phyloP scores from a whole-genome alignment of 176 grass and related monocot genomes.

The Triticum monococcum region DNA sequence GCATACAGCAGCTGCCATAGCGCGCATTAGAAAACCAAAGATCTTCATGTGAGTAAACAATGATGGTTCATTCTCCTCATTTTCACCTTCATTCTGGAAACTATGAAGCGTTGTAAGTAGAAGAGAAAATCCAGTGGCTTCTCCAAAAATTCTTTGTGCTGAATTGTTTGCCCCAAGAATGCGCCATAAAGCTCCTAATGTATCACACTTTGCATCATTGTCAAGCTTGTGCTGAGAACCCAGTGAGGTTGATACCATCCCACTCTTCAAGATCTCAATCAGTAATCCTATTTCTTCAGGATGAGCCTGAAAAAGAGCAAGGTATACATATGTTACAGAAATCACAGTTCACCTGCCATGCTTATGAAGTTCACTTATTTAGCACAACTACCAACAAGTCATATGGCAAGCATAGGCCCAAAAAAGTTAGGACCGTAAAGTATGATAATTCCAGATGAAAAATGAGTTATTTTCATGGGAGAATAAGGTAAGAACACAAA shows the following conservation, averaged over 20 bases:
- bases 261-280: conserved; percentile 94
- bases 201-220: conserved; percentile 89
- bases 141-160: conserved; percentile 90
- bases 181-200: conserved; percentile 91
- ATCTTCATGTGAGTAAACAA: conserved; percentile 71
- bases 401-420: conserved; percentile 11
- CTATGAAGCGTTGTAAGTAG: conserved; percentile 82
- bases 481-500: conserved; percentile 30
- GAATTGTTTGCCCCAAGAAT: conserved; percentile 86
- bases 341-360: conserved; percentile 9
- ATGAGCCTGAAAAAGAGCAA: conserved; percentile 73
- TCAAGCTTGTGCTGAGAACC: conserved; percentile 95
- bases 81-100: conserved; percentile 69
- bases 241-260: conserved; percentile 81
- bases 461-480: conserved; percentile 6
- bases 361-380: conserved; percentile 21
- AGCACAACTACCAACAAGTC: conserved; percentile 2
- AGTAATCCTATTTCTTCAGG: conserved; percentile 91
- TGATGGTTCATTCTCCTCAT: conserved; percentile 44
- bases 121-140: conserved; percentile 98
- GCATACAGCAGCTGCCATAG: conserved; percentile 86
- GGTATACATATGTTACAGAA: conserved; percentile 27
- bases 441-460: conserved; percentile 25
- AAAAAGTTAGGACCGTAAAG: not conserved
- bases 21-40: conserved; percentile 86